Evolutionary conservation across 1,284 basidiomycete genomes (phyloP), one percentile per base, ranked within the genome.

Genomic region (Apiotrichum veenhuisii): DNA sequence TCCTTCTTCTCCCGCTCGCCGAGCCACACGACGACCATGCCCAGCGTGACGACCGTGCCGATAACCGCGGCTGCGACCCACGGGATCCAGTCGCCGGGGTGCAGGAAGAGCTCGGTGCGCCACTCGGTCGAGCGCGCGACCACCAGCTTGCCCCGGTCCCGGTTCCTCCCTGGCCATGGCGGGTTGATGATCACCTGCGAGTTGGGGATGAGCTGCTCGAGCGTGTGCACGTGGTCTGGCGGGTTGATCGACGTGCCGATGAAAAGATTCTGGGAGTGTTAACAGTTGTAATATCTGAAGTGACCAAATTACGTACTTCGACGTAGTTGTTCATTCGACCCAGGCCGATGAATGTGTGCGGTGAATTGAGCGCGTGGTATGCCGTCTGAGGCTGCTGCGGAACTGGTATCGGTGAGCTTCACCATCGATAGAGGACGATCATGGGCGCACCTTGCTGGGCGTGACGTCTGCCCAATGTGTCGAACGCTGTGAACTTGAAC

Each of bases 311-410:
- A 53, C 80, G 67, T 44, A 75, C 75, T 67, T 99, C 96, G 69
- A 99, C 91, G 77, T 99, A 99, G 76, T 99, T 99, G 79, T 99
- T 99, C n/a, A 95, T 98, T 43, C 96, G 84, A 0, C 96, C 96
- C 2, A 99, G 85, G 0, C 96, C 96, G 70, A 98, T 91, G 82
- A 94, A 97, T 3, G 91, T 85, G 71, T 97, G 97, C 0, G 96
- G 95, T 1, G 91, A 88, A 50, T 87, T 83, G 12, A 98, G 83
- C 11, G 93, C 81, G 50, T 95, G 88, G 70, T 98, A 98, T 0
- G 87, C 84, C 1, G 91, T 91, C 72, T 96, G 93, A 2, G 95
- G 87, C 5, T 97, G 84, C 76, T 99, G 96, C 1, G 86, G 87
- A 30, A 95, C 92, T 91, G 68, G 5, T 9, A 11, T 25, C 17